phyloP scores from a whole-genome alignment of 495 filamentous ascomycete species.

The Tricharina praecox region DNA sequence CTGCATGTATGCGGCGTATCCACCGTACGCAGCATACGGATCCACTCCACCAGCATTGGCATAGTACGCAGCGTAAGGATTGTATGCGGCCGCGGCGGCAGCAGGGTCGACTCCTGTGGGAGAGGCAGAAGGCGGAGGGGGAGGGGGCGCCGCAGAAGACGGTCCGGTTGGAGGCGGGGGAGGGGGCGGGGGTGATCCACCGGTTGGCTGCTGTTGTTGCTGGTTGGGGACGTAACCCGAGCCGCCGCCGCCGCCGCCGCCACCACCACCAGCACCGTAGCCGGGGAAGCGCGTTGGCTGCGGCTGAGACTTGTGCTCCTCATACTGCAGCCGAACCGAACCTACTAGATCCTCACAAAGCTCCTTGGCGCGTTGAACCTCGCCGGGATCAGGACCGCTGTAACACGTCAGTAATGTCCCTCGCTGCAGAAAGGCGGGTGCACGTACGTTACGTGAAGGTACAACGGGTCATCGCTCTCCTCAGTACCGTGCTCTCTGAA shows the following conservation, averaged over 20 bases:
- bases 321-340: conserved; percentile 72
- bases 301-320: conserved; percentile 73
- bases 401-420: conserved; percentile 24
- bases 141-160: conserved; percentile 23
- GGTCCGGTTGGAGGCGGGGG: conserved; percentile 20
- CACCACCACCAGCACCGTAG: too few relatives aligned
- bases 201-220: conserved; percentile 28
- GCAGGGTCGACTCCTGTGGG: conserved; percentile 21
- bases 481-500: conserved; percentile 74
- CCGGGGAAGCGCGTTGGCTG: conserved; percentile 47
- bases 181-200: conserved; percentile 14
- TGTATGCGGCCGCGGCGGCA: conserved; percentile 44
- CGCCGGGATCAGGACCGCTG: conserved; percentile 70
- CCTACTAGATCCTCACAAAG: conserved; percentile 71
- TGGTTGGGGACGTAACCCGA: too few relatives aligned
- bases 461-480: conserved; percentile 93
- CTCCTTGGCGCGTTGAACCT: conserved; percentile 73
- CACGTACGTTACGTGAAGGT: conserved; percentile 79
- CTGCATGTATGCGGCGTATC: conserved; percentile 52
- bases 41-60: conserved; percentile 64
- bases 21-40: conserved; percentile 84
- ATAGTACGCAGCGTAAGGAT: conserved; percentile 75
- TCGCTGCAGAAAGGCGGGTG: not conserved
- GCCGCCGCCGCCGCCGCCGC: too few relatives aligned
- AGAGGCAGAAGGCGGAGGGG: conserved; percentile 27